Evolutionary conservation across 306 rosid species (phyloP), one percentile per base, ranked within the genome.

Genomic region (Fragaria ananassa): DNA sequence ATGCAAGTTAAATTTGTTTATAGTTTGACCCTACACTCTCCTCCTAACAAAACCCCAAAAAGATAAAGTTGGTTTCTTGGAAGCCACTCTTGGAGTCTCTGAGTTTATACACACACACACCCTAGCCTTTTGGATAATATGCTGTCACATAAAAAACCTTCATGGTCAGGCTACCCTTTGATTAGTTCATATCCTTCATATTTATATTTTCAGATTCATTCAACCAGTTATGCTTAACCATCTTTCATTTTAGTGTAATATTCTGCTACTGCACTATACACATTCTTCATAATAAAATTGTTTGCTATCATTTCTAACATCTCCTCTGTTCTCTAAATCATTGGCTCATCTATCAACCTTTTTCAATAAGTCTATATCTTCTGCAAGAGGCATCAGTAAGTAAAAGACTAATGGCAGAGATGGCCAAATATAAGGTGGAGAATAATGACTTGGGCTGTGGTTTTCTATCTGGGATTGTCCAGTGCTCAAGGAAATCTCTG

Each of bases 11-110:
- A 63, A 34, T 57, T 51, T 72, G 66, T 63, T 57, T 71, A 56
- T 65, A 82, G 60, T 45, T 74, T 74, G 70, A 85, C 77, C 82
- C 84, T 80, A 75, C 54, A 21, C 70, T 54, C n/a, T 74, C 65
- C 78, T 62, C 84, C 44, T 46, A 60, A 19, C 18, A 67, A 62
- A 66, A 61, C 45, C 56, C 79, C 62, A 81, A 83, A 80, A 76
- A 78, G 76, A 61, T 72, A 70, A 81, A 88, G 91, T 80, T 64
- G 81, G 90, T 88, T 93, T 91, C 97, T 89, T 88, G 93, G 89
- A 93, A 93, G 91, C 86, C 89, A 89, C 97, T 88, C 90, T 76
- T 72, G 56, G 82, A 79, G 73, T 50, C 63, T 39, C 31, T 27
- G 68, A 53, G 15, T 60, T 81, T 82, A 83, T 82, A 85, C 66